Percentiles rank a stretch among this genome's conserved stretches.
Conservation (phyloP, 768 basidiomycete genomes). For the Suillus americanus region DNA sequence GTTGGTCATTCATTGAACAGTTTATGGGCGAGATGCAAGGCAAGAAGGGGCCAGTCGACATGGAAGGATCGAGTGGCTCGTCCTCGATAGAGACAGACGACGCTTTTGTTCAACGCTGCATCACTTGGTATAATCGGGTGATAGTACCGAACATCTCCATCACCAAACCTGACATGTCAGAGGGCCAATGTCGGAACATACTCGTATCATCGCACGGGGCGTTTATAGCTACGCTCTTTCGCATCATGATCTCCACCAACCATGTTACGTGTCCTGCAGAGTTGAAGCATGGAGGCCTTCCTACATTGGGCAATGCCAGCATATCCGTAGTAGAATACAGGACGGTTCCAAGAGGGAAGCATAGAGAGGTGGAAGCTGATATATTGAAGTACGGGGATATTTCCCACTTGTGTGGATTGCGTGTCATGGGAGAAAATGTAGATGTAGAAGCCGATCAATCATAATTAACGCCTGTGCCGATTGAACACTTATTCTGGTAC, state of each 20-base stretch:
- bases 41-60: conserved; percentile 16
- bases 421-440: conserved; percentile 47
- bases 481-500: not conserved
- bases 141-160: conserved; percentile 35
- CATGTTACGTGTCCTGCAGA: conserved; percentile 36
- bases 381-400: conserved; percentile 56
- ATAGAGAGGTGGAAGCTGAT: conserved; percentile 27
- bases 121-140: conserved; percentile 60
- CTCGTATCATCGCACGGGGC: conserved; percentile 71
- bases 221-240: conserved; percentile 54
- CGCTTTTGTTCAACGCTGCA: conserved; percentile 47
- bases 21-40: conserved; percentile 66
- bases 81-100: conserved; percentile 28
- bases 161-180: conserved; percentile 24
- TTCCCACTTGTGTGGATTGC: conserved; percentile 45
- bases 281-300: conserved; percentile 13
- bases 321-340: conserved; percentile 20
- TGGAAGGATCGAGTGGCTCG: conserved; percentile 9
- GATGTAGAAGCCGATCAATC: conserved; percentile 35
- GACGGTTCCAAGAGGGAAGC: conserved; percentile 26
- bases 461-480: not conserved
- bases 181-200: conserved; percentile 35
- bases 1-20: conserved; percentile 32
- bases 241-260: conserved; percentile 42
- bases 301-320: conserved; percentile 22